A percentile compares a stretch with the other conserved stretches of the same genome.
phyloP scores from a whole-genome alignment of 1,284 basidiomycete genomes.

The Austroboletus novae-zelandiae region DNA sequence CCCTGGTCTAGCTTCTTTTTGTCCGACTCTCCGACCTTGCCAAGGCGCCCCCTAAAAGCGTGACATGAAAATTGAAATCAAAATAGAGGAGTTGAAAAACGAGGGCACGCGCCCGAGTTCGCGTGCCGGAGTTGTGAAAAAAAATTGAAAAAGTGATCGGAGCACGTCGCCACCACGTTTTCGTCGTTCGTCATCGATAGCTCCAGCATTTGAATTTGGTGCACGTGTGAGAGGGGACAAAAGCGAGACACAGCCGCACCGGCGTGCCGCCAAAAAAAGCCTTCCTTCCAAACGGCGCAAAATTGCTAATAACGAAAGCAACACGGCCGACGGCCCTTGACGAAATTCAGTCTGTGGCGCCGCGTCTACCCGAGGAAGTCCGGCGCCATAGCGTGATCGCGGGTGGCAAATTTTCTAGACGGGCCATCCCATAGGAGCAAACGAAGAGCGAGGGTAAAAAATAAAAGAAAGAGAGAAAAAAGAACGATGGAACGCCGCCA shows the following conservation, averaged over 20 bases:
- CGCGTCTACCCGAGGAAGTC: neutral
- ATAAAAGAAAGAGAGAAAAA: neutral
- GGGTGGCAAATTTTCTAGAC: neutral
- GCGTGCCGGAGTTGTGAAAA: neutral
- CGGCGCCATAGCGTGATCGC: neutral
- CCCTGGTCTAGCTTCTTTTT: too few relatives aligned
- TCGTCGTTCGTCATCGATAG: neutral
- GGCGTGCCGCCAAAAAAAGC: neutral
- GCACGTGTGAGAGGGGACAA: neutral
- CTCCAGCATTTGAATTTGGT: neutral
- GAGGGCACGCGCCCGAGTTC: neutral
- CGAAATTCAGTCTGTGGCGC: neutral
- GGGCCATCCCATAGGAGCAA: neutral
- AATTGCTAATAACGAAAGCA: neutral
- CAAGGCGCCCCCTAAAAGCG: neutral
- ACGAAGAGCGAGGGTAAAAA: neutral
- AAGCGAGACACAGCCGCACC: neutral
- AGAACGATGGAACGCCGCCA: conserved; percentile 7
- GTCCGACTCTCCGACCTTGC: too few relatives aligned
- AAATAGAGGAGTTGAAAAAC: neutral
- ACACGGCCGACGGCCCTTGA: neutral
- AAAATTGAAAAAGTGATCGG: neutral
- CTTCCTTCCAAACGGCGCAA: neutral
- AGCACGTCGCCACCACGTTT: neutral
- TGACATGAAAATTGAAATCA: neutral